These are phyloP conservation scores for Wickerhamomyces chaumierensis DNA, from an alignment of 805 yeast species.

Conservation along the genomic window DNA sequence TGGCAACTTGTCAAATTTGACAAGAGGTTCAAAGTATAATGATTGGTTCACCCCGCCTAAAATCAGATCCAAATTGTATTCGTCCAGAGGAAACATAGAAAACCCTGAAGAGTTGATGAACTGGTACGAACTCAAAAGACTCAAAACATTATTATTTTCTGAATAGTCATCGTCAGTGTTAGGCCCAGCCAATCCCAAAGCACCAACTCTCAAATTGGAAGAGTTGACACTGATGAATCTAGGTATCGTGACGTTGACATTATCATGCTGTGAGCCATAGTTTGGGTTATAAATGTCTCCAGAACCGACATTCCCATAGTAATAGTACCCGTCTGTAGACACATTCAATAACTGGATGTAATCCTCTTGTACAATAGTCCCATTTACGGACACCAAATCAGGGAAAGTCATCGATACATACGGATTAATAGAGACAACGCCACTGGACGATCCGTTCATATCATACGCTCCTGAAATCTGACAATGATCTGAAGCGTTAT, in stretches of 20 bases:
- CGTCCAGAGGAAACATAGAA: conserved; percentile 26
- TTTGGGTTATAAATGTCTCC: not conserved
- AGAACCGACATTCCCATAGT: not conserved
- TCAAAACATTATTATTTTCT: conserved; percentile 18
- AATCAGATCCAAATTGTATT: conserved; percentile 26
- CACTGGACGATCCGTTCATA: conserved; percentile 2
- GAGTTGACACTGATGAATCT: conserved; percentile 28
- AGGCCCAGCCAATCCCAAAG: conserved; percentile 33
- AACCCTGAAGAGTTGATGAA: conserved; percentile 29
- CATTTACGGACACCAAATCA: conserved; percentile 11
- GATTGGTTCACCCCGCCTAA: conserved; percentile 49
- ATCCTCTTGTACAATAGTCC: conserved; percentile 9
- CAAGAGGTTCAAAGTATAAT: conserved; percentile 34
- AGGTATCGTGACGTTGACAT: conserved; percentile 14
- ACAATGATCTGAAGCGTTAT: conserved; percentile 3
- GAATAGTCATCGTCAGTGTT: conserved; percentile 2
- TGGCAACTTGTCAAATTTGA: conserved; percentile 39
- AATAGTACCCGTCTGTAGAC: not conserved
- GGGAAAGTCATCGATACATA: conserved; percentile 2
- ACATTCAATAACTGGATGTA: conserved; percentile 1
- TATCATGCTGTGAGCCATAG: not conserved
- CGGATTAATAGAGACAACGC: not conserved
- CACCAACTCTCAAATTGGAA: conserved; percentile 29
- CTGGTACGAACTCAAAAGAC: conserved; percentile 19
- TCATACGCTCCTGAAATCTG: conserved; percentile 9